Conservation (phyloP, 2,329 filamentous ascomycete species). For the Ceratocystis colombiana region DNA sequence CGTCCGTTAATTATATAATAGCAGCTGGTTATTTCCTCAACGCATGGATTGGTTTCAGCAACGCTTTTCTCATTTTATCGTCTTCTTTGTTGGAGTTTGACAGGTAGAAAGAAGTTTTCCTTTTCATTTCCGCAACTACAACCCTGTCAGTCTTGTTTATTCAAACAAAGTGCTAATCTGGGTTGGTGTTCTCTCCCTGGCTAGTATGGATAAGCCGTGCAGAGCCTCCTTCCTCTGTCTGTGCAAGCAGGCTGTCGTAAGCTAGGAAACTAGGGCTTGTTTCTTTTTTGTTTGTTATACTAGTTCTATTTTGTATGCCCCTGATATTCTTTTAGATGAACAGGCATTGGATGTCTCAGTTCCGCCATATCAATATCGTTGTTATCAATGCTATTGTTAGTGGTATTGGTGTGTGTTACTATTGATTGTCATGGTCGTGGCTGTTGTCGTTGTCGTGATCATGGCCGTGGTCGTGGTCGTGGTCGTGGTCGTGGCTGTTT, state of each 20-base stretch:
- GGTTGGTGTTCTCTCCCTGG: background rate
- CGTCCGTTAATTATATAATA: too few species aligned
- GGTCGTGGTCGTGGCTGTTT: slow-evolving; percentile 12
- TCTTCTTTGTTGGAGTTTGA: too few species aligned
- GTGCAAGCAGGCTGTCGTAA: too few species aligned
- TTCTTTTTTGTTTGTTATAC: background rate
- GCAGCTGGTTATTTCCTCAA: too few species aligned
- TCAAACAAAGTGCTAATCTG: background rate
- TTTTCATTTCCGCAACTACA: background rate
- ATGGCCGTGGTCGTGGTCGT: slow-evolving; percentile 17
- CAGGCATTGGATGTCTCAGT: slow-evolving; percentile 15
- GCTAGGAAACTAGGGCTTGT: background rate
- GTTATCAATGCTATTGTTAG: background rate
- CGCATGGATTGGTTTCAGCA: too few species aligned
- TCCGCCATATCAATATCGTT: slow-evolving; percentile 22
- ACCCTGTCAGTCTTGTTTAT: background rate
- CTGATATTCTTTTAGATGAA: background rate
- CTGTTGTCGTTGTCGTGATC: background rate
- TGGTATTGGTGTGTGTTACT: background rate
- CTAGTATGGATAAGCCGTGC: background rate
- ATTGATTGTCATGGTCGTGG: too few species aligned
- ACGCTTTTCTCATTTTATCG: too few species aligned
- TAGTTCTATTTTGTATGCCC: background rate
- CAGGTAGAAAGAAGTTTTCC: background rate
- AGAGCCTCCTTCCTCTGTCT: slow-evolving; percentile 14